Evolutionary conservation across 2,329 filamentous ascomycete genomes (phyloP).

Genomic region (Trichophyton rubrum): DNA sequence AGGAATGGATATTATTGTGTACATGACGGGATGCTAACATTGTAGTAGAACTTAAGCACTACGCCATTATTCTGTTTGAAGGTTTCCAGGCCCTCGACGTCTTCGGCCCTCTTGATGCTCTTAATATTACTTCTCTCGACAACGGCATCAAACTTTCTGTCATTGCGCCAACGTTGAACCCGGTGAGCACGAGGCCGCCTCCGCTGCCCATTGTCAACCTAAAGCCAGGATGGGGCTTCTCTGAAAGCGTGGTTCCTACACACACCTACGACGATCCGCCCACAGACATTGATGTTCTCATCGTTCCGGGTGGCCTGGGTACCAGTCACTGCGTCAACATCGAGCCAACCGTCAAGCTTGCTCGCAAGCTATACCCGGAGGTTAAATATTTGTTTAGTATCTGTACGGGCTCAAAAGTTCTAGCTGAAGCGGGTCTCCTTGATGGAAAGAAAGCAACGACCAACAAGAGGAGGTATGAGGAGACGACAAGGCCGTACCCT

Average conservation of each 20-base stretch:
- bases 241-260: slow-evolving; percentile 35
- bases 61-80: slow-evolving; percentile 24
- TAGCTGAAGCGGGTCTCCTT: slow-evolving; percentile 48
- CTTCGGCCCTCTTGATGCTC: slow-evolving; percentile 38
- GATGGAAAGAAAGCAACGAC: slow-evolving; percentile 51
- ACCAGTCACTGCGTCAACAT: slow-evolving; percentile 22
- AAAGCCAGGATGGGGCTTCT: slow-evolving; percentile 17
- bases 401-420: slow-evolving; percentile 51
- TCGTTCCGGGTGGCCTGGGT: slow-evolving; percentile 54
- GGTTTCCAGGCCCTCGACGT: slow-evolving; percentile 33
- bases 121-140: slow-evolving; percentile 24
- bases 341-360: slow-evolving; percentile 34
- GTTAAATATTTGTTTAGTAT: slow-evolving; percentile 50
- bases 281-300: slow-evolving; percentile 44
- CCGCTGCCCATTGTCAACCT: neutral
- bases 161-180: slow-evolving; percentile 22
- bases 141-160: slow-evolving; percentile 20
- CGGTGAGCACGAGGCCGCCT: slow-evolving; percentile 21
- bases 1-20: neutral
- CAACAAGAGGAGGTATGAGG: slow-evolving; percentile 49
- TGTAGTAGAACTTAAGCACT: slow-evolving; percentile 6
- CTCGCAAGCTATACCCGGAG: slow-evolving; percentile 34
- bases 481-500: slow-evolving; percentile 37
- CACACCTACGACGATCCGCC: slow-evolving; percentile 44
- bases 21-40: neutral